These are phyloP conservation scores for Artemisia argyi DNA, from an alignment of 129 eudicot species.

Conservation along the genomic window DNA sequence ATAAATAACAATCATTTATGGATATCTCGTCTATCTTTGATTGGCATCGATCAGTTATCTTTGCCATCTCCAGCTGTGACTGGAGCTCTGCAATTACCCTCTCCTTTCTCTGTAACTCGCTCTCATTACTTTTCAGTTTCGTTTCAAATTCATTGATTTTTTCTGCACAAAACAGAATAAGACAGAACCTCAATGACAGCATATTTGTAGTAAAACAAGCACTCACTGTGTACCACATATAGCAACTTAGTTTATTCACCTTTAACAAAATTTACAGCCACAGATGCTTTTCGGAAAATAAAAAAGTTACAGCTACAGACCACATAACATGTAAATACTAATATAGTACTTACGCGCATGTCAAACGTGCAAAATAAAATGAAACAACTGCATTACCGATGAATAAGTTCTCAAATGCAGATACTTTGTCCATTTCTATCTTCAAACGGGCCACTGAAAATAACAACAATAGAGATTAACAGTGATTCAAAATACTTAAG, in stretches of 20 bases:
- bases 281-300: too few species aligned
- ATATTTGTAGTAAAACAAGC: background rate
- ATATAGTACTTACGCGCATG: background rate
- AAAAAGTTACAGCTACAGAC: too few species aligned
- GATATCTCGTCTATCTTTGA: slow-evolving; percentile 56
- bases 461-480: background rate
- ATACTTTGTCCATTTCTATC: slow-evolving; percentile 49
- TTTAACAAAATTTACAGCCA: too few species aligned
- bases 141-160: slow-evolving; percentile 52
- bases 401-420: slow-evolving; percentile 45
- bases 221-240: background rate
- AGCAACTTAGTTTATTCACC: too few species aligned
- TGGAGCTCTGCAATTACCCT: slow-evolving; percentile 46
- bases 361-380: background rate
- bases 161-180: slow-evolving; percentile 40
- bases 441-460: slow-evolving; percentile 47
- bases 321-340: background rate
- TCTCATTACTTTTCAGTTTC: slow-evolving; percentile 34
- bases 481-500: background rate
- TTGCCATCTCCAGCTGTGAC: slow-evolving; percentile 49
- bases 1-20: slow-evolving; percentile 21
- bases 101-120: slow-evolving; percentile 47
- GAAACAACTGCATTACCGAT: slow-evolving; percentile 40
- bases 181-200: background rate
- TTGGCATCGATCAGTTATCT: slow-evolving; percentile 29